Base-by-base conservation (phyloP, 148 eudicot species). In the Mesembryanthemum crystallinum region DNA sequence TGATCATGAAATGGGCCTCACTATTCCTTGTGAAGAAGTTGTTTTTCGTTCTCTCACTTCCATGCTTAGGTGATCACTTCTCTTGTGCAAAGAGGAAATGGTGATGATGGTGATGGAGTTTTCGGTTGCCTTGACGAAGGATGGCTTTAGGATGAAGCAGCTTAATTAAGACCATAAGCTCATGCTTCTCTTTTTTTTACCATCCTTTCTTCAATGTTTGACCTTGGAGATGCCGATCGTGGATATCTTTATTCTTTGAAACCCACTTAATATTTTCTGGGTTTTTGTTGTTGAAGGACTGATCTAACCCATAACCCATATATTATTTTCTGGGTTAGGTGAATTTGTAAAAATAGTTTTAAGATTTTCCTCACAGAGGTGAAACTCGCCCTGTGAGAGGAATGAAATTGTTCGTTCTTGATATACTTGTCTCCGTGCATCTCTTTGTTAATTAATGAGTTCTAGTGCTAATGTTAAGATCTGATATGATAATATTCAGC, bases 21-120 rank as follows among this genome's bases (percentile, higher is more conserved):
- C 92, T 1, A 84, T 93, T 67, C 98, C 98, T 25, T 93, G 97
- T 63, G 97, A 93, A 86, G 97, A 93, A 78, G 90, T 82, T 5
- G 92, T 85, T 71, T 91, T 93, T 63, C 82, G 76, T 11, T 86
- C 97, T 29, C 84, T 93, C 13, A 89, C 91, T 9, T 85, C 98
- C 35, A 86, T 86, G 94, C 82, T 93, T 43, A 64, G 91, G 62
- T 93, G 86, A 86, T 51, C 43, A 24, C 35, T 58, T 6, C 17
- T 24, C 45, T 42, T 33, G 23, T 62, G 14, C 42, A 24, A 45
- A 10, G 25, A 23, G 30, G 51, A 11, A 55, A 60, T 33, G 64
- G 15, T 59, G 52, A 75, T 47, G 13, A 64, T 60, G 59, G 43
- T 60, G 59, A 61, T 61, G 30, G 17, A 42, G 28, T 59, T 42